A percentile compares a stretch with the other conserved stretches of the same genome.
Evolutionary conservation across 2,329 filamentous ascomycete species (phyloP).

Genomic region (Westerdykella sp.): DNA sequence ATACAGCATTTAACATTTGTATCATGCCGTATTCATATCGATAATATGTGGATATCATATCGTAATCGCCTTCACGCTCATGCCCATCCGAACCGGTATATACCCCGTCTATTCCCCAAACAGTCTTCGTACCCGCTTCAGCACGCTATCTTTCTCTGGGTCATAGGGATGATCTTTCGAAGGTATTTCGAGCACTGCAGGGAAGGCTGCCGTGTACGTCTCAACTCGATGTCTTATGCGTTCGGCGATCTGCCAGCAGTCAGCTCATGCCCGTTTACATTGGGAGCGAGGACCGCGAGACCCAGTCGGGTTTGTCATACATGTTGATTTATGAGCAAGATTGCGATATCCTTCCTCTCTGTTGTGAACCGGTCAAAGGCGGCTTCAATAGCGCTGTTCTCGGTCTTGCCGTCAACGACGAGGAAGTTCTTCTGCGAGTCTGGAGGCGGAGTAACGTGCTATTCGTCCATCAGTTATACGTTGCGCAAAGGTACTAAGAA

Average conservation of each 20-base stretch:
- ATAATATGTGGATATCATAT: slow-evolving; percentile 7
- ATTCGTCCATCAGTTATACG: slow-evolving; percentile 6
- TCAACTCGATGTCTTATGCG: slow-evolving; percentile 87
- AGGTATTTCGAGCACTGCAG: slow-evolving; percentile 92
- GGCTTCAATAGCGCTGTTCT: slow-evolving; percentile 77
- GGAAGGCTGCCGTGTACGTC: slow-evolving; percentile 88
- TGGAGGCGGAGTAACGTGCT: slow-evolving; percentile 88
- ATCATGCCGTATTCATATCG: not conserved
- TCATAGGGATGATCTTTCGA: slow-evolving; percentile 99
- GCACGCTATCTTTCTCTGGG: slow-evolving; percentile 95
- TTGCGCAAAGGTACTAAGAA: not conserved
- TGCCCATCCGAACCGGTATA: not conserved
- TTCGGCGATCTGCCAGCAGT: slow-evolving; percentile 68
- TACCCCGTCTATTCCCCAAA: slow-evolving; percentile 58
- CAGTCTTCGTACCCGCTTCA: slow-evolving; percentile 74
- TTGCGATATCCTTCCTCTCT: slow-evolving; percentile 92
- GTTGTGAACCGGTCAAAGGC: slow-evolving; percentile 86
- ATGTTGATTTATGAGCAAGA: slow-evolving; percentile 96
- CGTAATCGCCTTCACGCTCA: not conserved
- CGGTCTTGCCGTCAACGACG: slow-evolving; percentile 90
- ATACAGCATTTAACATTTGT: too few species aligned
- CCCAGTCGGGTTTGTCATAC: slow-evolving; percentile 45
- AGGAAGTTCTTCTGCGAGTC: slow-evolving; percentile 97
- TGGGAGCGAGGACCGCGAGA: not conserved
- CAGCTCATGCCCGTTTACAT: slow-evolving; percentile 1